Evolutionary conservation across 306 rosid genomes (phyloP).

Genomic region (Pterocarpus santalinus): DNA sequence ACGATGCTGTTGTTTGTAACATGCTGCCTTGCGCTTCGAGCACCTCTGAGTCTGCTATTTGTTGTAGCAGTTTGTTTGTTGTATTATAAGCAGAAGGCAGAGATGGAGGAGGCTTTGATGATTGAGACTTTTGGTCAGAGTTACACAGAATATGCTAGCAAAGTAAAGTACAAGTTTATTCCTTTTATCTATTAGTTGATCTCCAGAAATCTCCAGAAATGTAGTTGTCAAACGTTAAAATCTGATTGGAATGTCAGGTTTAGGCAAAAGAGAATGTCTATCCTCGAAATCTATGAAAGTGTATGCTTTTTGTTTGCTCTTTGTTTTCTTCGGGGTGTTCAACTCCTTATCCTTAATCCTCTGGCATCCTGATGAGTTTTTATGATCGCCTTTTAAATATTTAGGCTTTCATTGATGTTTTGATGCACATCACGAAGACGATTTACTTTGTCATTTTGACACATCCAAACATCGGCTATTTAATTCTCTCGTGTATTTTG

Average conservation of each 20-base stretch:
- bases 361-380: conserved; percentile 26
- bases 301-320: conserved; percentile 26
- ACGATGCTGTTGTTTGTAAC: conserved; percentile 79
- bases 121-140: conserved; percentile 80
- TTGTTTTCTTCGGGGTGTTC: conserved; percentile 20
- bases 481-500: neutral
- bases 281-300: conserved; percentile 29
- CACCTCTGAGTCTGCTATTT: conserved; percentile 77
- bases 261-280: conserved; percentile 44
- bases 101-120: conserved; percentile 90
- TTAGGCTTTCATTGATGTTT: conserved; percentile 24
- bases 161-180: conserved; percentile 82
- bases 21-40: conserved; percentile 76
- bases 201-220: neutral
- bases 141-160: conserved; percentile 77
- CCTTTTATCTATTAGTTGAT: conserved; percentile 78
- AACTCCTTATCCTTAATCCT: conserved; percentile 16
- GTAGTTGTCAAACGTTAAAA: conserved; percentile 45
- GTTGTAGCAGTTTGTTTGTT: conserved; percentile 71
- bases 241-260: conserved; percentile 32
- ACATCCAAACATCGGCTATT: conserved; percentile 6
- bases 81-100: conserved; percentile 88
- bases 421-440: neutral
- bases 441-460: neutral
- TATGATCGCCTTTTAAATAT: conserved; percentile 7